Evolutionary conservation across 495 filamentous ascomycete genomes (phyloP), one percentile per base, ranked within the genome.

Genomic region (Lentithecium fluviatile): DNA sequence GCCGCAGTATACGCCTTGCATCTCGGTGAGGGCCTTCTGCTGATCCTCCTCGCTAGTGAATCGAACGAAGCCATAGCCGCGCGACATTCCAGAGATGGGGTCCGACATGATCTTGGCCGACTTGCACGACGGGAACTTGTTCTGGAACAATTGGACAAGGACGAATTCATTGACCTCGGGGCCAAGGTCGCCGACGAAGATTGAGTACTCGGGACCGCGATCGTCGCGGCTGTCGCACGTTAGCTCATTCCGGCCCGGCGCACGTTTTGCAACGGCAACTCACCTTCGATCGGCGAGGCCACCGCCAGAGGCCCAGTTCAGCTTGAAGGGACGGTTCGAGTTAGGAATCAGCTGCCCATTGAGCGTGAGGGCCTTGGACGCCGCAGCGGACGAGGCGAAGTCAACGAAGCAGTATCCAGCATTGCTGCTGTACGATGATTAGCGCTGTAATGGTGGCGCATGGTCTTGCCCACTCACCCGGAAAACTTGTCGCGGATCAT

Each of bases 31-130:
- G 46, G 94, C 94, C 37, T 89, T 87, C 80, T 97, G 94, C 78
- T 97, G 93, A 70, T 99, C 95, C 58, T 80, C 76, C 77, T 97
- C 93, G 64, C 94, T 90, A 40, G 90, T 88, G 75, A 99, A 99
- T 62, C 94, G 89, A 55, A 99, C 94, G 68, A 99, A 99, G 24
- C 94, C 94, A 69, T 99, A 99, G 36, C 94, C 94, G 52, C 94
- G 90, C 26, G 93, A 97, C 84, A 97, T 92, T 66, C 94, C 94
- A 54, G 86, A 93, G 75, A 97, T 94, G 54, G 95, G 94, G 69
- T 99, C 94, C 43, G 95, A 96, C 94, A 99, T 99, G 75, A 99
- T 99, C 81, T 99, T 99, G 60, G 95, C 94, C 10, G 91, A 96
- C 79, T 97, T 97, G 88, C 95, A 97, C 5, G 90, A 95, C 0